phyloP scores from a whole-genome alignment of 2,329 filamentous ascomycete genomes.

The Alternaria triticimaculans region DNA sequence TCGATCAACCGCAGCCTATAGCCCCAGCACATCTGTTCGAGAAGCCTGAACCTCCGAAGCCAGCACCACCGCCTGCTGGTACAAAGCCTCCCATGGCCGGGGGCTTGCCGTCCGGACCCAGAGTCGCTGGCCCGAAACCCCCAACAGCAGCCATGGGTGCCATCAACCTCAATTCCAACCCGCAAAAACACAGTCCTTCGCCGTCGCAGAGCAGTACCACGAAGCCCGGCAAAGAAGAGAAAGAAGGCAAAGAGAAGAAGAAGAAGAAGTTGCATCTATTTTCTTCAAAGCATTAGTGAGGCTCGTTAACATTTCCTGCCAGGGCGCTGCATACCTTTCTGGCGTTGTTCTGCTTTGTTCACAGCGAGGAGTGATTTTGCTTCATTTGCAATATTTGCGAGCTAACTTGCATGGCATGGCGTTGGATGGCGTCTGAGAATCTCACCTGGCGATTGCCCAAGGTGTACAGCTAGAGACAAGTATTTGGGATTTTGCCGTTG shows the following conservation, averaged over 20 bases:
- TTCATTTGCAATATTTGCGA: constrained; percentile 1
- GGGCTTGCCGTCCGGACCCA: constrained; percentile 41
- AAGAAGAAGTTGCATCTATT: constrained; percentile 67
- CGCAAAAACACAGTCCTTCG: constrained; percentile 17
- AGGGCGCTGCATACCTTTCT: constrained; percentile 11
- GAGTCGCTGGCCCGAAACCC: constrained; percentile 35
- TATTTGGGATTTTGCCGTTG: not conserved
- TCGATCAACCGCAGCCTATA: constrained; percentile 78
- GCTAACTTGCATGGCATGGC: constrained; percentile 12
- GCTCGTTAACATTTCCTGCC: constrained; percentile 4
- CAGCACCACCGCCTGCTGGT: constrained; percentile 59
- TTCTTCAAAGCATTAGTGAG: constrained; percentile 39
- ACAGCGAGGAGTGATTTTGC: constrained; percentile 9
- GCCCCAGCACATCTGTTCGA: constrained; percentile 89
- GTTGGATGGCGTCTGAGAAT: constrained; percentile 3
- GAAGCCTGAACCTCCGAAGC: constrained; percentile 64
- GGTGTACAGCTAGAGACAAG: not conserved
- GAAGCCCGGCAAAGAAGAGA: constrained; percentile 32
- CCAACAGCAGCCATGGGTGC: constrained; percentile 43
- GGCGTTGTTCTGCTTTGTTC: constrained; percentile 19
- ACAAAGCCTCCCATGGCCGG: constrained; percentile 41
- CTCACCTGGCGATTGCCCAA: not conserved
- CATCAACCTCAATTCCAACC: constrained; percentile 41
- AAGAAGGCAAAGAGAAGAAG: constrained; percentile 49
- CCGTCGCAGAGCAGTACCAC: constrained; percentile 22